Base-by-base conservation (phyloP, 1,284 basidiomycete species). In the Moesziomyces parantarcticus region DNA sequence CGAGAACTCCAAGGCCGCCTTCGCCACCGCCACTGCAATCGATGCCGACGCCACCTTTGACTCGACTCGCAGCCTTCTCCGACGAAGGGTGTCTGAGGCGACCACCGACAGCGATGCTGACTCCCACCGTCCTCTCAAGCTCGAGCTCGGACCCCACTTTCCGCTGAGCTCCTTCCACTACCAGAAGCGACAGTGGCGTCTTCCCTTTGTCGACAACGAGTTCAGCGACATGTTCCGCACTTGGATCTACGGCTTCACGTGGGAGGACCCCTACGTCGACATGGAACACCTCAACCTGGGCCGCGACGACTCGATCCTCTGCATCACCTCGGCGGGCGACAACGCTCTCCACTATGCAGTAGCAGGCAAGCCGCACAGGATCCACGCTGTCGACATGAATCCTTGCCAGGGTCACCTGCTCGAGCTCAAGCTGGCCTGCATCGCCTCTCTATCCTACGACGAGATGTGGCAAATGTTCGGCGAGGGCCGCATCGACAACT, bases 291-390 rank as follows among this genome's bases (percentile, higher is more conserved):
- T 92, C 14, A 81, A 89, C 21, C 84, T 92, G 60, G 87, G 87
- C 32, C 84, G 85, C 40, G 86, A 90, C 9, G 91, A 92, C 84
- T 88, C 89, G 14, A 88, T 93, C 72, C 86, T 93, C 3, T 89
- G 90, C 22, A 92, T 92, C 77, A 92, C 92, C 2, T 90, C 89
- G 54, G 92, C 91, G 0, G 92, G 92, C 0, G 92, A 92, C 84
- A 93, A 93, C 78, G 90, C 90, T 2, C 85, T 93, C 42, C 92
- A 93, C 84, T 93, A 93, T 76, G 91, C 91, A 6, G 89, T 91
- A 49, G 87, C 87, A 1, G 90, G 89, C 6, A 84, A 87, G 51
- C 90, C 90, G 0, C 75, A 76, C 41, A 71, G 84, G 16, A 85
- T 92, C 42, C 91, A 92, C 72, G 91, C 90, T 49, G 91, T 92